phyloP scores from a whole-genome alignment of 768 basidiomycete genomes.

The Galerina marginata region DNA sequence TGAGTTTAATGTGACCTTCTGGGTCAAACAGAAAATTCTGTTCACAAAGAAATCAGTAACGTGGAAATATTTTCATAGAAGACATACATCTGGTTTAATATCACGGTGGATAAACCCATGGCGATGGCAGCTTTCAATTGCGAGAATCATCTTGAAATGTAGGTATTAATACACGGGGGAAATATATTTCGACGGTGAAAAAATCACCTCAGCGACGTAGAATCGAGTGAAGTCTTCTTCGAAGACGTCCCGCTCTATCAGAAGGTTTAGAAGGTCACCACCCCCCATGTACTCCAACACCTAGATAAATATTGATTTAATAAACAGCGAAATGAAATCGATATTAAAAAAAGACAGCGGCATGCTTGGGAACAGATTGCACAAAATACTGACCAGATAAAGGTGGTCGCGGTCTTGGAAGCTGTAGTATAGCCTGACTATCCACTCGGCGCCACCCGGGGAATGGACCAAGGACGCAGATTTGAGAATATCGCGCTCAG shows the following conservation, averaged over 20 bases:
- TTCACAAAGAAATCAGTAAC: conserved; percentile 22
- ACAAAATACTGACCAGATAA: conserved; percentile 73
- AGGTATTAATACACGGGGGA: conserved; percentile 19
- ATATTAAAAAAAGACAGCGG: conserved; percentile 48
- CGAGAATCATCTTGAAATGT: conserved; percentile 81
- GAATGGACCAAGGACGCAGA: conserved; percentile 84
- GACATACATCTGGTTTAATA: conserved; percentile 89
- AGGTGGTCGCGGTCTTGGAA: conserved; percentile 96
- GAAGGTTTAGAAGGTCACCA: conserved; percentile 92
- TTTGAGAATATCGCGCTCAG: conserved; percentile 92
- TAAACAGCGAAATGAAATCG: conserved; percentile 53
- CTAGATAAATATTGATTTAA: conserved; percentile 47
- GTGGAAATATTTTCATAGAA: conserved; percentile 23
- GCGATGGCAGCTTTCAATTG: conserved; percentile 91
- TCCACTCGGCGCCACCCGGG: conserved; percentile 86
- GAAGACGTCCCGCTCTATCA: conserved; percentile 91
- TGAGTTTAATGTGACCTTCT: conserved; percentile 91
- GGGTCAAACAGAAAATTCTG: conserved; percentile 97
- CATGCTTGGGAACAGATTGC: conserved; percentile 30
- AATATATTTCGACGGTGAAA: conserved; percentile 14
- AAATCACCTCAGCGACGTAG: conserved; percentile 87
- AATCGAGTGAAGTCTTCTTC: conserved; percentile 91
- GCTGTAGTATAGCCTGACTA: conserved; percentile 90
- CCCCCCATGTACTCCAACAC: conserved; percentile 96
- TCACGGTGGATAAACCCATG: conserved; percentile 98